phyloP scores from a whole-genome alignment of 2,329 filamentous ascomycete genomes.

The Exophiala viscosa region DNA sequence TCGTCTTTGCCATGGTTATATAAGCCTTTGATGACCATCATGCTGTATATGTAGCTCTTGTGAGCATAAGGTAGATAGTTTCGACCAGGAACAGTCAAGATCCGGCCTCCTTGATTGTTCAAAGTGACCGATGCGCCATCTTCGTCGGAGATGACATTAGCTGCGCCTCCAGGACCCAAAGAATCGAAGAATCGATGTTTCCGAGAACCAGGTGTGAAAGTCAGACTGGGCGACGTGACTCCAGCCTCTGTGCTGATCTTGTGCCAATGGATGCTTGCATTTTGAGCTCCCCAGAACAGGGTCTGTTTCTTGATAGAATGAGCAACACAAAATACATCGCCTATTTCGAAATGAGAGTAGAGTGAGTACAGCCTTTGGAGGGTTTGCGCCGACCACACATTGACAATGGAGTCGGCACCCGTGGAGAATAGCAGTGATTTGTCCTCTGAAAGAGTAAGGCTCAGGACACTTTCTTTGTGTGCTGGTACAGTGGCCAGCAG shows the following conservation, averaged over 20 bases:
- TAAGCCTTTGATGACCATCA: constrained; percentile 76
- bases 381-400: constrained; percentile 77
- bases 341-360: constrained; percentile 89
- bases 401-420: constrained; percentile 88
- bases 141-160: constrained; percentile 47
- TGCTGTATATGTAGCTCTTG: constrained; percentile 93
- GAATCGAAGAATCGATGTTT: constrained; percentile 89
- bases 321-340: constrained; percentile 91
- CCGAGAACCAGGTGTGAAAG: constrained; percentile 66
- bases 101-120: constrained; percentile 56
- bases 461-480: constrained; percentile 86
- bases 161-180: constrained; percentile 73
- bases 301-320: constrained; percentile 78
- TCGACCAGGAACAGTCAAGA: constrained; percentile 75
- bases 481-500: constrained; percentile 74
- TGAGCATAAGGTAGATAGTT: constrained; percentile 87
- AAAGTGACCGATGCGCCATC: constrained; percentile 46
- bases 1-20: constrained; percentile 65
- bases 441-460: constrained; percentile 74
- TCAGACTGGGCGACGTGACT: constrained; percentile 58
- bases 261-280: constrained; percentile 64
- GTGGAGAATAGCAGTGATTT: constrained; percentile 79
- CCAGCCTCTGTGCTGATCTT: constrained; percentile 63
- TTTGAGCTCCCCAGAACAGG: constrained; percentile 88
- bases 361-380: constrained; percentile 80